Percentiles rank a stretch among this genome's conserved stretches.
Evolutionary conservation across 225 moss, liverwort and hornwort genomes (phyloP).

Genomic region (Polytrichum formosum): DNA sequence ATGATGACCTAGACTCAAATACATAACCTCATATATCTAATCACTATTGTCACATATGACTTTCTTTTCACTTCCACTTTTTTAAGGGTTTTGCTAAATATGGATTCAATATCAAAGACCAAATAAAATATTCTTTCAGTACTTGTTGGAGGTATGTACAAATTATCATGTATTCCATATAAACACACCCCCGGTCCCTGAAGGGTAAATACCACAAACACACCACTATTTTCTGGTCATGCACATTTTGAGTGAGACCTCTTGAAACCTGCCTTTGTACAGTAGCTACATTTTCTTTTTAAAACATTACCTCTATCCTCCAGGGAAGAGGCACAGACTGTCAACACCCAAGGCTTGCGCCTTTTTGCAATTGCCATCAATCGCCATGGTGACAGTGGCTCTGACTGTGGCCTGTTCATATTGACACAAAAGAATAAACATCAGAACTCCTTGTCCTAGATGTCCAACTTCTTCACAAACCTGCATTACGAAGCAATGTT

Average conservation of each 20-base stretch:
- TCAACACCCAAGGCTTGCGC: slow-evolving; percentile 31
- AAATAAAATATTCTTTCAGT: neutral
- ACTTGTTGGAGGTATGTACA: neutral
- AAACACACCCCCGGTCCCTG: no score
- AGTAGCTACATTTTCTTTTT: neutral
- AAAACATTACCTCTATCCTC: slow-evolving; percentile 14
- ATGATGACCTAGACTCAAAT: no score
- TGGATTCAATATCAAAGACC: no score
- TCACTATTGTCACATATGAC: no score
- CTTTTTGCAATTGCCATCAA: slow-evolving; percentile 11
- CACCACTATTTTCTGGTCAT: neutral
- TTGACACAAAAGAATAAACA: neutral
- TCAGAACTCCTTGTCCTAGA: neutral
- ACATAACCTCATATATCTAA: no score
- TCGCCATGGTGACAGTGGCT: slow-evolving; percentile 27
- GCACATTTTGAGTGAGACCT: neutral
- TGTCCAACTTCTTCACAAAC: neutral
- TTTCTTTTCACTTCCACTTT: no score
- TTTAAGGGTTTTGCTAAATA: no score
- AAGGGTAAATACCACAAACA: no score
- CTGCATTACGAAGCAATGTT: neutral
- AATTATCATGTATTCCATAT: neutral
- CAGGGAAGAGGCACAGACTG: slow-evolving; percentile 36
- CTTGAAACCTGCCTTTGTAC: neutral
- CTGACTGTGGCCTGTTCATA: neutral